Base-by-base conservation (phyloP, 2,329 filamentous ascomycete species). In the Aspergillus intermedius region DNA sequence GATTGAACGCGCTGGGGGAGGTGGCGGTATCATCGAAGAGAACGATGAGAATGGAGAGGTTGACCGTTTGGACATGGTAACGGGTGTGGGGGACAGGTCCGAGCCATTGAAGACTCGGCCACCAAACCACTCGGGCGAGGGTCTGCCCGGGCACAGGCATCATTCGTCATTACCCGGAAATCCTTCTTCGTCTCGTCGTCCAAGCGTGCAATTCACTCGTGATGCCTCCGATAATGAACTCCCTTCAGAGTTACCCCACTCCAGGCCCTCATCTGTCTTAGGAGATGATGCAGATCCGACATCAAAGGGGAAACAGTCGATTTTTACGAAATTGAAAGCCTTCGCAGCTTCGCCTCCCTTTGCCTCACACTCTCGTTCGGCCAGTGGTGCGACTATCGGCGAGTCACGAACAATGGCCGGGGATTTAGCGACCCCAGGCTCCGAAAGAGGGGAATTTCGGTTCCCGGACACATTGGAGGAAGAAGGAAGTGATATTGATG, bases 321-420 rank as follows among this genome's bases (percentile, higher is more conserved):
- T 94, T 54, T 88, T 95, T 69, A 84, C 84, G 15, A 90, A 86
- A 65, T 69, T 95, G 54, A 89, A 87, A 63, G 84, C 87, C 3
- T 73, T 94, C 48, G 81, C 87, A 19, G 79, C 76, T 9, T 73
- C 77, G 0, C 75, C 76, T 19, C 60, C 71, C 8, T 69, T 77
- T 50, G 68, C 72, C 41, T 69, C 73, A 15, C 78, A 81, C 57
- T 68, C 71, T 3, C 70, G 78, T 30, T 75, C 72, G 32, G 61
- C 71, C 21, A 81, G 77, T 55, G 73, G 67, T 8, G 67, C 70
- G 44, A 73, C 74, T 0, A 63, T 71, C 30, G 64, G 66, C 39
- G 71, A 74, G 19, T 68, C 70, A 13, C 67, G 64, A 48, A 62
- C 67, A 15, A 56, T 64, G 10, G 62, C 66, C 25, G 64, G 61